These are phyloP conservation scores for Calonectria ilicicola DNA, from an alignment of 2,329 filamentous ascomycete genomes.

Conservation along the genomic window DNA sequence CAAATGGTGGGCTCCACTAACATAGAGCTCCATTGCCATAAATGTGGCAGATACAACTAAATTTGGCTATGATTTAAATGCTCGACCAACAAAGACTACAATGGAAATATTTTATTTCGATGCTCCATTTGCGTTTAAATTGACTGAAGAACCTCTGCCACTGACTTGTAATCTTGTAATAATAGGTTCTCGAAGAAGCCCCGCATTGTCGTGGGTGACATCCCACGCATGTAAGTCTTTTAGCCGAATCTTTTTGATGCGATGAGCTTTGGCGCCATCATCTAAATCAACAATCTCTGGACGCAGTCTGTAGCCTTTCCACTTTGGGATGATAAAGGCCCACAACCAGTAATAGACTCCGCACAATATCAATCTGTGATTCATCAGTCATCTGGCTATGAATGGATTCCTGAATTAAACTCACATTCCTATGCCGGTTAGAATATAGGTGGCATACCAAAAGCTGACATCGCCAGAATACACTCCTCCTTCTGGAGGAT, in stretches of 20 bases:
- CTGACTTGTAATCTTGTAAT: neutral
- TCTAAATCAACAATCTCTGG: neutral
- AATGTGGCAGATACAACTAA: no score
- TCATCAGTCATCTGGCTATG: neutral
- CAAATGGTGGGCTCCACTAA: no score
- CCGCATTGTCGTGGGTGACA: neutral
- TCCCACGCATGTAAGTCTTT: neutral
- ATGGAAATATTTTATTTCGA: no score
- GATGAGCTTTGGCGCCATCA: conserved; percentile 1
- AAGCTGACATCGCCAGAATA: conserved; percentile 73
- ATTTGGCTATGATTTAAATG: no score
- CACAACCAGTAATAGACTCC: conserved; percentile 12
- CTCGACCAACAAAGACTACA: no score
- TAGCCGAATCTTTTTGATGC: neutral
- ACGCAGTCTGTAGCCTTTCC: conserved; percentile 1
- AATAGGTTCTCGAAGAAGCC: neutral
- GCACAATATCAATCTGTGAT: neutral
- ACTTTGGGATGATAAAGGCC: conserved; percentile 7
- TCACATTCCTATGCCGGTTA: conserved; percentile 14
- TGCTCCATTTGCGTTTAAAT: neutral
- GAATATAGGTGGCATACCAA: conserved; percentile 64
- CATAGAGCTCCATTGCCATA: no score
- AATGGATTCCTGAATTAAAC: neutral
- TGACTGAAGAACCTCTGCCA: no score
- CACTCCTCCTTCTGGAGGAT: conserved; percentile 67